A percentile compares a stretch with the other conserved stretches of the same genome.
phyloP scores from a whole-genome alignment of 441 rosid genomes.

The Bruguiera hainesii region DNA sequence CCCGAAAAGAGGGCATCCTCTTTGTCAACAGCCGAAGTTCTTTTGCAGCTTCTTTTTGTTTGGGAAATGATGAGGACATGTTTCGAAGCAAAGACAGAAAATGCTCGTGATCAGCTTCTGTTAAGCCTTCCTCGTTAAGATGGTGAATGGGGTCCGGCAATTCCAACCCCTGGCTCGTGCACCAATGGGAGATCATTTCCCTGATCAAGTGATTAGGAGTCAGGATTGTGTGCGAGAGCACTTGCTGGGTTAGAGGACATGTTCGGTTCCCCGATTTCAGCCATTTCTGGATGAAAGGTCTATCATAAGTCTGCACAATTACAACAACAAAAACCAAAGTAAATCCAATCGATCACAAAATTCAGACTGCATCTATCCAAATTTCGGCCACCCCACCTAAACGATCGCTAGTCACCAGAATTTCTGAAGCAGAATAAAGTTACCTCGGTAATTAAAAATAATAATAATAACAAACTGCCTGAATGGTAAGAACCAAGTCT shows the following conservation, averaged over 20 bases:
- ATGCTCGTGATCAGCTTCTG: slow-evolving; percentile 53
- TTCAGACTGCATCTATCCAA: background rate
- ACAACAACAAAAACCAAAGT: too few relatives aligned
- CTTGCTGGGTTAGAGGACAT: slow-evolving; percentile 84
- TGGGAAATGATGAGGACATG: slow-evolving; percentile 43
- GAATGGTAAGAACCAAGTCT: too few relatives aligned
- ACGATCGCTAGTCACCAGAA: slow-evolving; percentile 6
- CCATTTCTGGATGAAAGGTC: slow-evolving; percentile 79
- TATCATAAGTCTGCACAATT: slow-evolving; percentile 75
- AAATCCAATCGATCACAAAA: slow-evolving; percentile 1
- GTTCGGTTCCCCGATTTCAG: slow-evolving; percentile 73
- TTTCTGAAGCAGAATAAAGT: slow-evolving; percentile 5
- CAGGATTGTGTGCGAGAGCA: slow-evolving; percentile 61
- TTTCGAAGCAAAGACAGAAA: slow-evolving; percentile 62
- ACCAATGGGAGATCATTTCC: slow-evolving; percentile 86
- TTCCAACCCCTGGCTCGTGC: slow-evolving; percentile 53
- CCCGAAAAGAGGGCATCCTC: slow-evolving; percentile 66
- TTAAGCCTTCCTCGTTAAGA: slow-evolving; percentile 47
- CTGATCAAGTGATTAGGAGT: slow-evolving; percentile 67
- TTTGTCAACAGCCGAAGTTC: slow-evolving; percentile 72
- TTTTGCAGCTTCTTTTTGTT: slow-evolving; percentile 73
- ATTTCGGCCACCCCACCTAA: background rate
- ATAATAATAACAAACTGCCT: too few relatives aligned
- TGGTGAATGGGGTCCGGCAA: slow-evolving; percentile 32
- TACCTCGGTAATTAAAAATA: background rate